These are phyloP conservation scores for Flaveria trinervia DNA, from an alignment of 129 eudicot species.

Conservation along the genomic window DNA sequence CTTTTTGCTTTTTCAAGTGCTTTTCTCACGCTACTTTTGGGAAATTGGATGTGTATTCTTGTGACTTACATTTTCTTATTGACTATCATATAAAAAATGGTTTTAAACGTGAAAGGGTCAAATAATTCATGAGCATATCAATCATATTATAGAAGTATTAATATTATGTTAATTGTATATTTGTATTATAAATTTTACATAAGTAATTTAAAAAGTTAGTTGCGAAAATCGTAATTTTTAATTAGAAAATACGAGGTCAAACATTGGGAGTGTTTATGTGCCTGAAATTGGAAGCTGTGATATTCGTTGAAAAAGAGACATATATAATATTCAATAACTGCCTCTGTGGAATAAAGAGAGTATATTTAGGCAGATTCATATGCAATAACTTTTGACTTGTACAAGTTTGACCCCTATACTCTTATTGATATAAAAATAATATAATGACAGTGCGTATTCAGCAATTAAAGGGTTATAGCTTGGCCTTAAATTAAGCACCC, in stretches of 20 bases:
- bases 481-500: slow-evolving; percentile 28
- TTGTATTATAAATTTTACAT: too few species aligned
- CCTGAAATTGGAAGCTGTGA: slow-evolving; percentile 17
- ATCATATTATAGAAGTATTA: too few species aligned
- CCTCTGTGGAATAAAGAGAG: slow-evolving; percentile 13
- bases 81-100: neutral
- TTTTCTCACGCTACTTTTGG: slow-evolving; percentile 51
- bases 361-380: slow-evolving; percentile 16
- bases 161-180: too few species aligned
- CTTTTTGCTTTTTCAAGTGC: slow-evolving; percentile 38
- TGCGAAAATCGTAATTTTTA: neutral
- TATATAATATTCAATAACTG: slow-evolving; percentile 4
- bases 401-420: slow-evolving; percentile 30
- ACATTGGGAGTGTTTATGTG: slow-evolving; percentile 28
- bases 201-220: neutral
- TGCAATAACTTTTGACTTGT: slow-evolving; percentile 31
- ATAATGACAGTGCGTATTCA: slow-evolving; percentile 9
- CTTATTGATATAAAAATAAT: neutral
- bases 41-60: slow-evolving; percentile 33
- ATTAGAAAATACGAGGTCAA: slow-evolving; percentile 3
- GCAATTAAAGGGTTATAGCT: slow-evolving; percentile 39
- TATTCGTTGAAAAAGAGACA: neutral
- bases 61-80: slow-evolving; percentile 22
- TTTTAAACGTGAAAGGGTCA: too few species aligned
- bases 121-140: too few species aligned